A percentile compares a stretch with the other conserved stretches of the same genome.
Conservation (phyloP, 2,329 filamentous ascomycete genomes). For the Periconia digitata region DNA sequence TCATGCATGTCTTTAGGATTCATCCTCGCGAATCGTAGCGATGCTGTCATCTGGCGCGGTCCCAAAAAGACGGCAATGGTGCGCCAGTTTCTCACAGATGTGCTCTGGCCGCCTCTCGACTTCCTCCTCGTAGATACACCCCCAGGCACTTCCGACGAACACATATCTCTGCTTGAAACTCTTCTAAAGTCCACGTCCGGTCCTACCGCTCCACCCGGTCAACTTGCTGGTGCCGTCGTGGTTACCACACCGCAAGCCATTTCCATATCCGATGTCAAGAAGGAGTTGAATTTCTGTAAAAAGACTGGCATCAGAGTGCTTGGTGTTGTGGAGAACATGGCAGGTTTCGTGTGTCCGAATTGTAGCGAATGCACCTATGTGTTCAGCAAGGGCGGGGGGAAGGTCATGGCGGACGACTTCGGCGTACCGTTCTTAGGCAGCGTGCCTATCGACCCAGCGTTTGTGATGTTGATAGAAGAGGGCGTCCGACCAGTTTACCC, state of each 20-base stretch:
- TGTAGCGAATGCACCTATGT: slow-evolving; percentile 86
- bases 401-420: slow-evolving; percentile 87
- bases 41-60: slow-evolving; percentile 95
- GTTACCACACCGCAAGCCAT: slow-evolving; percentile 97
- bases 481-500: slow-evolving; percentile 67
- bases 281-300: slow-evolving; percentile 89
- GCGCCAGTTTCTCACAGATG: slow-evolving; percentile 89
- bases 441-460: slow-evolving; percentile 90
- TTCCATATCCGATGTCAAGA: slow-evolving; percentile 88
- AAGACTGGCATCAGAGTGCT: slow-evolving; percentile 80
- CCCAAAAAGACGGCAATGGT: slow-evolving; percentile 99
- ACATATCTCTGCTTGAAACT: slow-evolving; percentile 88
- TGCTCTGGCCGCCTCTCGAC: slow-evolving; percentile 83
- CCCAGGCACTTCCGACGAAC: slow-evolving; percentile 93
- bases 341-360: slow-evolving; percentile 78
- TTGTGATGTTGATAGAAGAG: slow-evolving; percentile 84
- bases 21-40: slow-evolving; percentile 76
- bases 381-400: slow-evolving; percentile 87
- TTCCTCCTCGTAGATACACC: slow-evolving; percentile 95
- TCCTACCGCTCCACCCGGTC: slow-evolving; percentile 49
- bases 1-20: slow-evolving; percentile 94
- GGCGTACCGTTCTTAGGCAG: slow-evolving; percentile 79
- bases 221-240: slow-evolving; percentile 84
- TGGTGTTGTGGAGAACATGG: slow-evolving; percentile 97
- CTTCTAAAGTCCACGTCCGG: slow-evolving; percentile 54